Base-by-base conservation (phyloP, 2,329 filamentous ascomycete genomes). In the Cytospora chrysosperma region DNA sequence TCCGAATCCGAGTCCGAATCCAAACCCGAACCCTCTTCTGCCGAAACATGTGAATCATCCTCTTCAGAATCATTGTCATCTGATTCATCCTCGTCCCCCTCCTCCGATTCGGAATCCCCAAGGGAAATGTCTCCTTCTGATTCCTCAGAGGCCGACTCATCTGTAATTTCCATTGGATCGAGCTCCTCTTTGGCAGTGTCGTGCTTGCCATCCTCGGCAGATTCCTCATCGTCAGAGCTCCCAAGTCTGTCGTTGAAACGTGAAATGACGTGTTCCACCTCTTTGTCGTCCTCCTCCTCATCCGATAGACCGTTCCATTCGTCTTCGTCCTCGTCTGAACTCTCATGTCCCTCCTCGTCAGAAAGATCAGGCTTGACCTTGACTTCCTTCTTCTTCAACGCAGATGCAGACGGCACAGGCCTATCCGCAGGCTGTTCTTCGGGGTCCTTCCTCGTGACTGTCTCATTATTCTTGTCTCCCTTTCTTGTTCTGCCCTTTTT, bases 261-360 rank as follows among this genome's bases (percentile, higher is more conserved):
- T n/a, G 59, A 61, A 13, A 66, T 24, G 28, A 72, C 75, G 47
- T 71, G 73, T 62, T 78, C 77, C 37, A 75, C 72, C 21, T 72
- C 67, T 27, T 65, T 49, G 1, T 71, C 71, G 0, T 71, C 70
- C 15, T 81, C 67, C 57, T 79, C 61, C 26, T 75, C 75, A 0
- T 72, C 68, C 17, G 74, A 72, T 63, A 78, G 76, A 12, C 76
- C 76, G 28, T 77, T 71, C 43, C 76, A 78, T 26, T 77, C 71
- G 1, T 72, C 72, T 64, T 75, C 70, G 66, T 74, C 71, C 34
- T 76, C 72, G 70, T 61, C 56, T 66, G 70, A 68, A 51, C 52
- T 72, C 61, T 75, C 73, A 4, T 72, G 61, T 6, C 68, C 67
- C 1, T 69, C 67, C 3, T 68, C 68, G 3, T 70, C 69, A n/a